Evolutionary conservation across 2,329 filamentous ascomycete species (phyloP), one percentile per base, ranked within the genome.

Genomic region (Clonostachys chloroleuca): DNA sequence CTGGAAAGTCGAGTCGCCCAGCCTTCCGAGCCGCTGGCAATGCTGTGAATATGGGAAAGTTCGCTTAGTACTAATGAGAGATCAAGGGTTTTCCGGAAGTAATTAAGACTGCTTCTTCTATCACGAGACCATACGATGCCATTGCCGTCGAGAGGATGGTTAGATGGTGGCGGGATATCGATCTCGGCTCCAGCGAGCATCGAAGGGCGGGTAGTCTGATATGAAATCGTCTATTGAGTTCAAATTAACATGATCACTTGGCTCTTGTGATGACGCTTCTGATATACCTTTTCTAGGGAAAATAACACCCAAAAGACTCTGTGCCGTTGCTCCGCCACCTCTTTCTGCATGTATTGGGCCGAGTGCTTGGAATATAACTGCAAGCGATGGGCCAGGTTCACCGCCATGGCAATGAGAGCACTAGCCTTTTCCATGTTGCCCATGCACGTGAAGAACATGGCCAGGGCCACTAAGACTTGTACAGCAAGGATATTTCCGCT

Each of bases 281-380:
- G 24, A 13, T 45, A 41, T 46, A 68, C 67, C 56, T 70, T 72
- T 45, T 72, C 69, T 6, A 72, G 52, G 4, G 53, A 54, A 35
- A 71, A 72, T 3, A 65, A 63, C 8, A 70, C 60, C 69, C 68
- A 72, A 40, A 72, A 72, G 3, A 72, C 56, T 0, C 67, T 56
- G 5, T 57, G 56, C 24, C 68, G 54, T 30, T 70, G 65, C 17
- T 60, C 56, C 2, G 57, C 58, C 5, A 67, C 60, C 0, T 62
- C 60, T 0, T 58, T 52, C 1, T 63, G 44, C 12, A 62, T 62
- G 0, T 49, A 46, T 12, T 54, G 48, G 1, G 54, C 47, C 0
- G 58, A 49, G 2, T 58, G 49, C 16, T 60, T 59, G 2, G 63
- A 57, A 24, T 73, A 65, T 6, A 72, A 46, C 4, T 58, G 56